Evolutionary conservation across 495 filamentous ascomycete genomes (phyloP).

Genomic region (Penicillium silybi): DNA sequence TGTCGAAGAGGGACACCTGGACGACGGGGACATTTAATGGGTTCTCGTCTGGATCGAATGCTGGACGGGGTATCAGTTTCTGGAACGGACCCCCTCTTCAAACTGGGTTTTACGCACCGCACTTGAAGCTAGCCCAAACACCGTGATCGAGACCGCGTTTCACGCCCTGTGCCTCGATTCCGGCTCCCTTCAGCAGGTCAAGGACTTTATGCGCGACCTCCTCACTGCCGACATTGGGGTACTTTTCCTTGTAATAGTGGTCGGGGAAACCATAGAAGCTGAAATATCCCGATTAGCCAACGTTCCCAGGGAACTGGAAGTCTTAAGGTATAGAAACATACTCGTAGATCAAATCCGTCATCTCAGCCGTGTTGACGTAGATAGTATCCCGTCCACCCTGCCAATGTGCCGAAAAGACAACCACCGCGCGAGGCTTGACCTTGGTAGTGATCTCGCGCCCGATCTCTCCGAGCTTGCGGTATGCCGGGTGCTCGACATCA

Average conservation of each 20-base stretch:
- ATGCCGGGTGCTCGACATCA: slow-evolving; percentile 67
- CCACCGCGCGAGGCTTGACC: slow-evolving; percentile 74
- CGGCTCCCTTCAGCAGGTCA: slow-evolving; percentile 50
- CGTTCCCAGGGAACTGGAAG: not conserved
- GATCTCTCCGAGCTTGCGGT: slow-evolving; percentile 61
- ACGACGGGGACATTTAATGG: slow-evolving; percentile 74
- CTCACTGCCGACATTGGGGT: slow-evolving; percentile 63
- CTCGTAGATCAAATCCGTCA: slow-evolving; percentile 78
- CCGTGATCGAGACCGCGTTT: slow-evolving; percentile 77
- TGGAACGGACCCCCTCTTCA: not conserved
- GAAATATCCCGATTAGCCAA: not conserved
- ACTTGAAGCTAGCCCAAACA: slow-evolving; percentile 70
- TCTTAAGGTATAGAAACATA: slow-evolving; percentile 32
- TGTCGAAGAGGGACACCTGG: slow-evolving; percentile 71
- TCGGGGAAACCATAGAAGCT: slow-evolving; percentile 77
- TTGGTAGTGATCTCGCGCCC: slow-evolving; percentile 76
- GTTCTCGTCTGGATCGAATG: slow-evolving; percentile 69
- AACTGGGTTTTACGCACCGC: slow-evolving; percentile 36
- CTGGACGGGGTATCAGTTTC: slow-evolving; percentile 24
- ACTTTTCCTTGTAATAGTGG: slow-evolving; percentile 58
- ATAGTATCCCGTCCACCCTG: slow-evolving; percentile 57
- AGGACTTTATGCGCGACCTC: slow-evolving; percentile 65
- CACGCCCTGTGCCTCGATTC: slow-evolving; percentile 61
- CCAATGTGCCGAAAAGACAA: slow-evolving; percentile 90
- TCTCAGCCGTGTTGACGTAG: slow-evolving; percentile 67